Percentiles rank a stretch among this genome's conserved stretches.
phyloP scores from a whole-genome alignment of 495 filamentous ascomycete genomes.

The Aspergillus ostianus region DNA sequence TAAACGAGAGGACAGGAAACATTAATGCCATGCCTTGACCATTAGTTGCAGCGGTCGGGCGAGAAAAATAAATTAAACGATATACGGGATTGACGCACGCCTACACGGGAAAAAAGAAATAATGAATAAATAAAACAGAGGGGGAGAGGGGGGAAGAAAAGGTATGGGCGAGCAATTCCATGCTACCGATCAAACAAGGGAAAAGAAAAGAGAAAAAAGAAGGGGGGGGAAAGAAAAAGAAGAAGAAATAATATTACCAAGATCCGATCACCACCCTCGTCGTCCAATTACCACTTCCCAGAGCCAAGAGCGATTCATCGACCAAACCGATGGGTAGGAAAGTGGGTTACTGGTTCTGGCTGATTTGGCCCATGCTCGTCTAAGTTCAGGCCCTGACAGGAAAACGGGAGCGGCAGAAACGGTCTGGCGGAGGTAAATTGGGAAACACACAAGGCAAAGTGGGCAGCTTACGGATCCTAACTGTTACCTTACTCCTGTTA shows the following conservation, averaged over 20 bases:
- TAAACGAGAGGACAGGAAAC: neutral
- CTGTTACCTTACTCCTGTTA: neutral
- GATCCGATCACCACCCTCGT: slow-evolving; percentile 4
- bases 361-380: slow-evolving; percentile 25
- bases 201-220: slow-evolving; percentile 6
- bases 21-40: neutral
- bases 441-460: slow-evolving; percentile 7
- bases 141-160: neutral
- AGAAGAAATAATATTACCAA: slow-evolving; percentile 7
- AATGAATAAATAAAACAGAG: neutral
- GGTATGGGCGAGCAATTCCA: slow-evolving; percentile 4
- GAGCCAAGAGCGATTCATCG: slow-evolving; percentile 15
- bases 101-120: neutral
- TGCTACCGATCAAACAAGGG: slow-evolving; percentile 7
- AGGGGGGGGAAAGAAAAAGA: slow-evolving; percentile 7
- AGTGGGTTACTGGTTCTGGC: neutral
- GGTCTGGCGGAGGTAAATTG: slow-evolving; percentile 18
- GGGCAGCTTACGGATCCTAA: neutral
- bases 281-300: neutral
- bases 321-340: slow-evolving; percentile 3
- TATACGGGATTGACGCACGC: neutral
- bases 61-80: slow-evolving; percentile 9
- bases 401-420: slow-evolving; percentile 30
- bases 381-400: slow-evolving; percentile 29
- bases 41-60: neutral